phyloP scores from a whole-genome alignment of 2,329 filamentous ascomycete genomes.

The Fusarium zealandicum region DNA sequence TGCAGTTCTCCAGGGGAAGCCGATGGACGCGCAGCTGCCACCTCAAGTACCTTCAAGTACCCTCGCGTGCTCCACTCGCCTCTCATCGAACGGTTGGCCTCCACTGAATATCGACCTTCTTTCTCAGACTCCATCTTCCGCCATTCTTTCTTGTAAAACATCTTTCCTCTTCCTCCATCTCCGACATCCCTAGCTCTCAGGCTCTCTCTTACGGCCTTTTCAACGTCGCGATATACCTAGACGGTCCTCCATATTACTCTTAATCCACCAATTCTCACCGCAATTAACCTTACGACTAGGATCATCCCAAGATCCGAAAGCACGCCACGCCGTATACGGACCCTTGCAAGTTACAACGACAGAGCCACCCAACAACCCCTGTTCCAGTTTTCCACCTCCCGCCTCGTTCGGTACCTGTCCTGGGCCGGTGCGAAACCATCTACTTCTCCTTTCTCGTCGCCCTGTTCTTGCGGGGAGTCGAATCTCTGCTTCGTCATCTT shows the following conservation, averaged over 20 bases:
- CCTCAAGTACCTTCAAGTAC: neutral
- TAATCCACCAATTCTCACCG: slow-evolving; percentile 6
- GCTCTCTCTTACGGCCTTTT: neutral
- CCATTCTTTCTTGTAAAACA: slow-evolving; percentile 19
- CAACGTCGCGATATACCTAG: neutral
- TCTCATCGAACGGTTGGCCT: neutral
- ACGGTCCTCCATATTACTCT: neutral
- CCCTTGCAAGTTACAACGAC: slow-evolving; percentile 37
- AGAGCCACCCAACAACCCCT: slow-evolving; percentile 36
- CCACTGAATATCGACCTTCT: neutral
- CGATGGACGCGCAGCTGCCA: neutral
- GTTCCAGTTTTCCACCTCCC: slow-evolving; percentile 39
- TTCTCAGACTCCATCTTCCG: slow-evolving; percentile 11
- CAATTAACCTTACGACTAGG: slow-evolving; percentile 24
- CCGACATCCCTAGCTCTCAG: slow-evolving; percentile 5
- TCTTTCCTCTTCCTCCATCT: slow-evolving; percentile 13
- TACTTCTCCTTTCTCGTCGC: slow-evolving; percentile 38
- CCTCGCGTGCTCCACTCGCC: neutral
- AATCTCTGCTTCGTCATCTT: slow-evolving; percentile 40
- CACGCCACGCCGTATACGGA: slow-evolving; percentile 38
- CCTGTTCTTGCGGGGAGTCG: slow-evolving; percentile 41
- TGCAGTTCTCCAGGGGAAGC: slow-evolving; percentile 26
- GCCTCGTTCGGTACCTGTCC: slow-evolving; percentile 20
- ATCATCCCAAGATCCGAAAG: slow-evolving; percentile 31
- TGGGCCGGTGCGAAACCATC: slow-evolving; percentile 25